Evolutionary conservation across 2,329 filamentous ascomycete genomes (phyloP).

Genomic region (Paracorniculantispora psalliotae): DNA sequence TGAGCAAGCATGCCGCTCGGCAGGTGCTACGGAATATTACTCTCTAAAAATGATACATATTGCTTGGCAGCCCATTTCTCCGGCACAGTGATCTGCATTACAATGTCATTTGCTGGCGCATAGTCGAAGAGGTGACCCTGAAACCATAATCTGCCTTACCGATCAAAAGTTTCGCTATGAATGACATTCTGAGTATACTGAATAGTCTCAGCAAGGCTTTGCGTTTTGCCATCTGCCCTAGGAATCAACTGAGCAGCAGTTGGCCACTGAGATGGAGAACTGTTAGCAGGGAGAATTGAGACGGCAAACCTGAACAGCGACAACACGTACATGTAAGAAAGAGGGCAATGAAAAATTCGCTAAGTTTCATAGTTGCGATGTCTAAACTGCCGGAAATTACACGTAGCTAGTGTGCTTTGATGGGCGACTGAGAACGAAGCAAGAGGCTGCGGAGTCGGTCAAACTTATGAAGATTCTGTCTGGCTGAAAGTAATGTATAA

Average conservation of each 20-base stretch:
- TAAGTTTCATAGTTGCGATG: background rate
- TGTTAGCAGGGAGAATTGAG: background rate
- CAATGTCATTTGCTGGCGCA: too few relatives aligned
- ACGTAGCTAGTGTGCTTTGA: background rate
- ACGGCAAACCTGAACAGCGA: background rate
- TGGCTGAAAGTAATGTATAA: too few relatives aligned
- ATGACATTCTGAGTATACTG: background rate
- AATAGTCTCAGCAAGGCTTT: background rate
- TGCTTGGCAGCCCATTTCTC: too few relatives aligned
- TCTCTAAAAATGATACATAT: too few relatives aligned
- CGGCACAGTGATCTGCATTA: too few relatives aligned
- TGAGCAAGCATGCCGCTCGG: too few relatives aligned
- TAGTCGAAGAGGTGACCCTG: too few relatives aligned
- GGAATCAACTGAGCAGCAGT: background rate
- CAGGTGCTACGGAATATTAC: too few relatives aligned
- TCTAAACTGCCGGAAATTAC: background rate
- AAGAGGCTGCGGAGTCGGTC: background rate
- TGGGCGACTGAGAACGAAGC: background rate
- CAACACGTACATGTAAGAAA: background rate
- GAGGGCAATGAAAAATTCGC: background rate
- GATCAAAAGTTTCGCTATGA: background rate
- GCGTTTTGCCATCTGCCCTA: background rate
- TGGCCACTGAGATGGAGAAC: background rate
- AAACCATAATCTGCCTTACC: background rate
- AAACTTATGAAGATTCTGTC: too few relatives aligned